Evolutionary conservation across 1,139 yeast genomes (phyloP).

Genomic region (Insectozyma bohioensis): DNA sequence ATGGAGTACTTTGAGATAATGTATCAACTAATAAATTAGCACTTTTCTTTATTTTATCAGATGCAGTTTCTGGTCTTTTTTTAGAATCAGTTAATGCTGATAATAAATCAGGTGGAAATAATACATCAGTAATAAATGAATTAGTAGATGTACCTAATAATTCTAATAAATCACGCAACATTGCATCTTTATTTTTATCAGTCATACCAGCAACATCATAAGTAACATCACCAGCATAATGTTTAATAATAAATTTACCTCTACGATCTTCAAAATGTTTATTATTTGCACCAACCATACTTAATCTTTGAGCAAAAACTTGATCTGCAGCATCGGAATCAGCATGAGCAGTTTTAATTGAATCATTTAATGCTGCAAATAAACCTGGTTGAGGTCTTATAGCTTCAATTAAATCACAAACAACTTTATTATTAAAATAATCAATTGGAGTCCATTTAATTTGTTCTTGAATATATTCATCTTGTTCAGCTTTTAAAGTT

Average conservation of each 20-base stretch:
- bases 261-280: constrained; percentile 90
- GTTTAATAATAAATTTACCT: constrained; percentile 86
- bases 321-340: constrained; percentile 97
- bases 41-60: constrained; percentile 89
- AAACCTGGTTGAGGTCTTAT: constrained; percentile 91
- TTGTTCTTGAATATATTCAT: constrained; percentile 92
- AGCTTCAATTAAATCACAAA: constrained; percentile 94
- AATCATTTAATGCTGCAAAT: constrained; percentile 94
- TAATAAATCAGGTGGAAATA: constrained; percentile 70
- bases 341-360: constrained; percentile 98
- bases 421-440: constrained; percentile 93
- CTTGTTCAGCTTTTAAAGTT: constrained; percentile 95
- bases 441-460: constrained; percentile 98
- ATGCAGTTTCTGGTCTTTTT: constrained; percentile 94
- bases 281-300: constrained; percentile 74
- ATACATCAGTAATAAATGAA: constrained; percentile 53
- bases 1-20: constrained; percentile 84
- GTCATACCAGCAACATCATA: constrained; percentile 92
- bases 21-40: constrained; percentile 92
- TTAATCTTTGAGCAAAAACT: constrained; percentile 89
- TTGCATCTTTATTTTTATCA: constrained; percentile 93
- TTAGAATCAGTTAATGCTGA: constrained; percentile 69
- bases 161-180: constrained; percentile 85
- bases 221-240: constrained; percentile 98
- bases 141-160: constrained; percentile 72